Evolutionary conservation across 2,329 filamentous ascomycete species (phyloP), one percentile per base, ranked within the genome.

Genomic region (Lecanicillium sp.): DNA sequence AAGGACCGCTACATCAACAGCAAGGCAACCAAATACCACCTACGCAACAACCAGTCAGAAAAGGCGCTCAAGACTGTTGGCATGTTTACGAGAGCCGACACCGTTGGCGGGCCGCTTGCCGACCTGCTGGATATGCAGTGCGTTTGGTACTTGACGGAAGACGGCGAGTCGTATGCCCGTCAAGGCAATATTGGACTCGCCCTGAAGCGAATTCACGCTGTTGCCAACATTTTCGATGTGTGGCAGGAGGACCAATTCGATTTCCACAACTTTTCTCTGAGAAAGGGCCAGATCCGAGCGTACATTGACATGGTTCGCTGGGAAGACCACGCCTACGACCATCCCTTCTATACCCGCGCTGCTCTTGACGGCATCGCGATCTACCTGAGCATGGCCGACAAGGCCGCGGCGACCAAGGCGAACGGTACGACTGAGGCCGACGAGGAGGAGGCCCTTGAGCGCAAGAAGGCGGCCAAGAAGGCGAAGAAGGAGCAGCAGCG

Each of bases 231-330:
- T 48, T 98, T 98, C 54, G 90, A 97, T 49, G 80, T 87, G 15
- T 98, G 92, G 92, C 84, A 94, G 57, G 94, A 98, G 59, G 92
- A 98, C 52, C 92, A 98, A 56, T 96, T 97, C 53, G 92, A 98
- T 59, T 98, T 98, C 69, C 94, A 98, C 70, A 87, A 80, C 58
- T 98, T 98, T 63, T 96, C 88, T 15, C 69, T 98, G n/a, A 75
- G 92, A 15, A 98, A 97, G 62, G 94, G 94, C 12, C 90, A 95
- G 70, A 87, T 97, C 44, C 75, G 90, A 41, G 86, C 92, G 2
- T 98, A 98, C 57, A 71, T 98, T 29, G 89, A 96, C 51, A 95
- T 98, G 87, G 73, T 98, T 33, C 79, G 84, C 50, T 98, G 92
- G 94, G 90, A 97, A 58, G 89, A 98, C 56, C 79, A 81, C 45